Conservation (phyloP, 225 moss, liverwort and hornwort species). For the Asterella californica region DNA sequence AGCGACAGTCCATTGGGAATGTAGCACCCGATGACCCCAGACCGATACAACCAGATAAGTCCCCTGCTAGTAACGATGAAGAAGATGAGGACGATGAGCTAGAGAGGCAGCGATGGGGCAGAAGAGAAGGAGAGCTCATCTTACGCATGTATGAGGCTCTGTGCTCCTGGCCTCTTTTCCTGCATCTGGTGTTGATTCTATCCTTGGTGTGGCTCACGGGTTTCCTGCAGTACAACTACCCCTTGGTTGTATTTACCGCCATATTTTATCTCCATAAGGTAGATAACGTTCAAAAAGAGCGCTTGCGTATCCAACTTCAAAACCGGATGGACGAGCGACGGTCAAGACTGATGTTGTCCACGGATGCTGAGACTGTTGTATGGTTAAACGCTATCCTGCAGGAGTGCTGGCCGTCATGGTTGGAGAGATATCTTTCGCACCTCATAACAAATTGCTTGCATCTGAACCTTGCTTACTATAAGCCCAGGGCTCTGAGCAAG, state of each 20-base stretch:
- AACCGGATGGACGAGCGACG: constrained; percentile 41
- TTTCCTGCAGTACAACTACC: constrained; percentile 48
- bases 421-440: constrained; percentile 50
- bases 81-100: constrained; percentile 38
- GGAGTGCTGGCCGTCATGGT: constrained; percentile 54
- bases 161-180: constrained; percentile 47
- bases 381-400: constrained; percentile 52
- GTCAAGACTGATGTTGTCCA: constrained; percentile 34
- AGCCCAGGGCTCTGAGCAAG: constrained; percentile 49
- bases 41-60: constrained; percentile 29
- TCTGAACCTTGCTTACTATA: constrained; percentile 50
- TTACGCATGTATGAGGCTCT: constrained; percentile 37
- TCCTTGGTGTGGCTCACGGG: constrained; percentile 51
- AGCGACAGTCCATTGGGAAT: constrained; percentile 3
- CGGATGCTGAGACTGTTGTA: constrained; percentile 42
- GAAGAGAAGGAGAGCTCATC: constrained; percentile 38
- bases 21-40: constrained; percentile 26
- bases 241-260: constrained; percentile 39
- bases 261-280: constrained; percentile 53
- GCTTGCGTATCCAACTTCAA: constrained; percentile 46
- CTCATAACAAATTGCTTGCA: constrained; percentile 44
- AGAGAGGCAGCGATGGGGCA: constrained; percentile 39
- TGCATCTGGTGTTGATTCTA: constrained; percentile 42
- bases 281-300: constrained; percentile 48
- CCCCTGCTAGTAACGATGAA: constrained; percentile 33